Conservation (phyloP, 805 yeast species). For the Kregervanrija delftensis region DNA sequence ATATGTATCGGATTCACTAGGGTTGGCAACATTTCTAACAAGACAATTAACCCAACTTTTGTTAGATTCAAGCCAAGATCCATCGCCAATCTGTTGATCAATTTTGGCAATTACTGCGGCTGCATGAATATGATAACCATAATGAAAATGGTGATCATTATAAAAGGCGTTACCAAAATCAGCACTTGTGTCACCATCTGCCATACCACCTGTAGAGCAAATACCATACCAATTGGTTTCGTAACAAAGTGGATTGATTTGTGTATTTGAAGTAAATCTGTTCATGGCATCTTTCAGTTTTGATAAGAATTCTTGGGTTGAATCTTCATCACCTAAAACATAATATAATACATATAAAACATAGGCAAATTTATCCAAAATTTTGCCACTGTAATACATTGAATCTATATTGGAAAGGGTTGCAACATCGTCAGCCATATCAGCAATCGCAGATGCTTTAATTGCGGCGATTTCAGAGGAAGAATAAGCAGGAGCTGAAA, state of each 20-base stretch:
- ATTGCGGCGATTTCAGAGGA: conserved; percentile 33
- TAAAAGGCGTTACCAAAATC: conserved; percentile 47
- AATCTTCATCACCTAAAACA: conserved; percentile 36
- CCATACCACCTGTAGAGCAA: conserved; percentile 42
- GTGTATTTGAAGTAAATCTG: conserved; percentile 33
- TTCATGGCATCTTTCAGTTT: conserved; percentile 41
- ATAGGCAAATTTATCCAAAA: conserved; percentile 50
- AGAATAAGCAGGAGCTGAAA: conserved; percentile 28
- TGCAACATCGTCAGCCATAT: conserved; percentile 41
- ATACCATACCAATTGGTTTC: conserved; percentile 52
- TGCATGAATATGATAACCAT: conserved; percentile 51
- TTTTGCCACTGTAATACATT: conserved; percentile 47
- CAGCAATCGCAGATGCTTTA: conserved; percentile 30
- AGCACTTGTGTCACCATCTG: conserved; percentile 36
- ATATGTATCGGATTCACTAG: conserved; percentile 42
- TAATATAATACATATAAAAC: conserved; percentile 45
- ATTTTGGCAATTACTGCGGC: conserved; percentile 56
- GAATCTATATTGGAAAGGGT: conserved; percentile 31
- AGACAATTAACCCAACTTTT: conserved; percentile 49
- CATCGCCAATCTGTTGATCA: conserved; percentile 37
- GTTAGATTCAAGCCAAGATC: conserved; percentile 46
- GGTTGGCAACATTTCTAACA: conserved; percentile 63
- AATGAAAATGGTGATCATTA: conserved; percentile 55
- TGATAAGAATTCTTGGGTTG: conserved; percentile 41
- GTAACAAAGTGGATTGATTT: conserved; percentile 43